Percentiles rank a stretch among this genome's conserved stretches.
Conservation (phyloP, 2,329 filamentous ascomycete species). For the Fusarium siculi region DNA sequence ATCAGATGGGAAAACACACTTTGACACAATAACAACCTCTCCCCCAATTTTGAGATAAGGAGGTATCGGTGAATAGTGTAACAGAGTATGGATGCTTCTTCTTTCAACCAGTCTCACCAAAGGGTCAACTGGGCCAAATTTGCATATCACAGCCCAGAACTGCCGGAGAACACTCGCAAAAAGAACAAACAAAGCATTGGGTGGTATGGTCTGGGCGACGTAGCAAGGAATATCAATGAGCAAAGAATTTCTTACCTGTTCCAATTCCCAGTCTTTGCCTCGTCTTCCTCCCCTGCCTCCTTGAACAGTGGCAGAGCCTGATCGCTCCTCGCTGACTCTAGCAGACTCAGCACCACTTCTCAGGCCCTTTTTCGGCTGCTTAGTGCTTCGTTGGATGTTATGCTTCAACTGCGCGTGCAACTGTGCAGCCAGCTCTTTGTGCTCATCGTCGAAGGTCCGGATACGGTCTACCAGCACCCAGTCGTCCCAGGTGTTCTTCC, state of each 20-base stretch:
- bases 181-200: neutral
- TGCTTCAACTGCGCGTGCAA: slow-evolving; percentile 75
- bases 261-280: slow-evolving; percentile 82
- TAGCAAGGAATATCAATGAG: neutral
- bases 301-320: slow-evolving; percentile 67
- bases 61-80: slow-evolving; percentile 1
- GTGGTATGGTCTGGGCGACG: neutral
- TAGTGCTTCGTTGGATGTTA: slow-evolving; percentile 63
- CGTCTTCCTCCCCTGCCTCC: slow-evolving; percentile 77
- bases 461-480: slow-evolving; percentile 96
- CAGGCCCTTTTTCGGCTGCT: slow-evolving; percentile 62
- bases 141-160: slow-evolving; percentile 13
- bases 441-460: slow-evolving; percentile 93
- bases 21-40: neutral
- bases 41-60: neutral
- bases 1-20: neutral
- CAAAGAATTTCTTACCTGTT: slow-evolving; percentile 69
- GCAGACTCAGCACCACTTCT: slow-evolving; percentile 59
- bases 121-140: neutral
- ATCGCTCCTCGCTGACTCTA: slow-evolving; percentile 80
- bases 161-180: slow-evolving; percentile 1
- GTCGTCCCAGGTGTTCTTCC: slow-evolving; percentile 99
- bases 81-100: neutral
- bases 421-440: slow-evolving; percentile 85
- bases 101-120: neutral